A percentile compares a stretch with the other conserved stretches of the same genome.
Conservation (phyloP, 2,329 filamentous ascomycete genomes). For the Fusarium armeniacum region DNA sequence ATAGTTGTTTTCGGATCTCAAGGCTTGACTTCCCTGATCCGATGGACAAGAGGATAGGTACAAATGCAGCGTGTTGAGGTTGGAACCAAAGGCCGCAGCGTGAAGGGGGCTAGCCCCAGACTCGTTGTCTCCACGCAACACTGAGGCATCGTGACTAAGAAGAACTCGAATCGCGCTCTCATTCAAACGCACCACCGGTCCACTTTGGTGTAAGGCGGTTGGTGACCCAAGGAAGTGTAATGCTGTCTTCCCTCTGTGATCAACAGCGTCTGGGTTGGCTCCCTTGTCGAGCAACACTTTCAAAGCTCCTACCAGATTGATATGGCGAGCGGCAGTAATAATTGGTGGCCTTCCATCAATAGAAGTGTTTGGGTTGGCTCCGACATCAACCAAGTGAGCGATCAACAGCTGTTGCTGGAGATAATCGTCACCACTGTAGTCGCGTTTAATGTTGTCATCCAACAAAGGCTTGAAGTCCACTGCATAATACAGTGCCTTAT, state of each 20-base stretch:
- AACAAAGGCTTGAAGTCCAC: not conserved
- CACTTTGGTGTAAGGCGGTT: not conserved
- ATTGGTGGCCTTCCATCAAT: not conserved
- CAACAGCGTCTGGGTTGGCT: not conserved
- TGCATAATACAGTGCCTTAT: not conserved
- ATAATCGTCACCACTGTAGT: slow-evolving; percentile 5
- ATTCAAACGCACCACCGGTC: not conserved
- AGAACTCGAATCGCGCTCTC: not conserved
- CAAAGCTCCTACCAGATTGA: not conserved
- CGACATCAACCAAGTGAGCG: not conserved
- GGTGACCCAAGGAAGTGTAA: not conserved
- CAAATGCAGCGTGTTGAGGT: not conserved
- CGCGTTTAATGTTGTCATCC: not conserved
- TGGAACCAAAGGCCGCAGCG: not conserved
- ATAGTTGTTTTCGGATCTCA: not conserved
- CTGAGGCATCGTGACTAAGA: not conserved
- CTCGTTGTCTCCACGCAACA: not conserved
- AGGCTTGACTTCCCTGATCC: not conserved
- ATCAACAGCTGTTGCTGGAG: slow-evolving; percentile 1
- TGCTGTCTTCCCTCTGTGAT: not conserved
- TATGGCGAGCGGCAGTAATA: not conserved
- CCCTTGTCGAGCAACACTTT: slow-evolving; percentile 3
- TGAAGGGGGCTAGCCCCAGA: not conserved
- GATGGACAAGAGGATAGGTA: not conserved
- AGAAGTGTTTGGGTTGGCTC: not conserved